Evolutionary conservation across 805 yeast genomes (phyloP).

Genomic region (Candida ponderosae): DNA sequence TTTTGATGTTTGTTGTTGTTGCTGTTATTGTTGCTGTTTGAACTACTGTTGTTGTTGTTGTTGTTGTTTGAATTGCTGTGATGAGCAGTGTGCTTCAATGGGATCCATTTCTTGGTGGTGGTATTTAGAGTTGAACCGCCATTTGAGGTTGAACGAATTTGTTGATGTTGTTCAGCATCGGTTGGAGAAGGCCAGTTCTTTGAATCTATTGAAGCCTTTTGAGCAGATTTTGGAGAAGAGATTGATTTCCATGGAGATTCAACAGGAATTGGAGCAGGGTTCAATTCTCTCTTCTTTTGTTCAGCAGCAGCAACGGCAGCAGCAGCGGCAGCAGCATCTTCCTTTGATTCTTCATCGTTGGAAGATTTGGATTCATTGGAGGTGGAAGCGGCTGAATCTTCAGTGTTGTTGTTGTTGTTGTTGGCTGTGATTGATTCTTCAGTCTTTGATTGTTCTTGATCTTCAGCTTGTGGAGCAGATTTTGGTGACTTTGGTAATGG

Average conservation of each 20-base stretch:
- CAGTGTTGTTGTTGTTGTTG: too few species aligned
- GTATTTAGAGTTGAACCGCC: neutral
- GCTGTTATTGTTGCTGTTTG: neutral
- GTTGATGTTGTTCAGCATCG: constrained; percentile 21
- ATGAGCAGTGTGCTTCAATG: neutral
- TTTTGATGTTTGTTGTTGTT: neutral
- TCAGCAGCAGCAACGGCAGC: too few species aligned
- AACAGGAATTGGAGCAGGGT: constrained; percentile 62
- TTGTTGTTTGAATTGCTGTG: too few species aligned
- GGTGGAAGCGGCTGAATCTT: too few species aligned
- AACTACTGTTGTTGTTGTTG: neutral
- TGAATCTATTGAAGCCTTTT: constrained; percentile 13
- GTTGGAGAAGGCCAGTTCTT: constrained; percentile 30
- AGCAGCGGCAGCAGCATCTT: too few species aligned
- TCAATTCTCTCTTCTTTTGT: constrained; percentile 26
- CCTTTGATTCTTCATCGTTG: too few species aligned
- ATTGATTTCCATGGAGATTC: constrained; percentile 53
- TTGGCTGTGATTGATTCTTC: too few species aligned
- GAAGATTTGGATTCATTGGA: too few species aligned
- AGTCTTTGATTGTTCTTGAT: too few species aligned
- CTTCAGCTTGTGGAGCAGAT: too few species aligned
- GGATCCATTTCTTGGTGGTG: neutral
- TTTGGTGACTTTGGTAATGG: too few species aligned
- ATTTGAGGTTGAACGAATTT: neutral
- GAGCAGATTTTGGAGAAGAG: constrained; percentile 18